Percentiles rank a stretch among this genome's conserved stretches.
Evolutionary conservation across 306 rosid genomes (phyloP).

Genomic region (Castanopsis chinensis): DNA sequence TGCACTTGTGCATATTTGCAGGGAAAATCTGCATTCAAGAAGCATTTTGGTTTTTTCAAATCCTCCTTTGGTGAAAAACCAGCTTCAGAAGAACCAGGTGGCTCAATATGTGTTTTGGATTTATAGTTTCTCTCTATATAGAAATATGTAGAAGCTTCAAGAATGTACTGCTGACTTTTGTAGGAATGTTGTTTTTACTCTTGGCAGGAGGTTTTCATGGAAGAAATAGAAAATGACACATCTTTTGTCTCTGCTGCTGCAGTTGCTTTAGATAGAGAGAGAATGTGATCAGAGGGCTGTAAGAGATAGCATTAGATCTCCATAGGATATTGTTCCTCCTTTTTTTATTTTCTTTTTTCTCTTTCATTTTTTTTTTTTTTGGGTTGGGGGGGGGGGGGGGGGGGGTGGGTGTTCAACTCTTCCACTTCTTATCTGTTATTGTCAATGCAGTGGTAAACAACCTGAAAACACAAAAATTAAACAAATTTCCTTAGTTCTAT

Average conservation of each 20-base stretch:
- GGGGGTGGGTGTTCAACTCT: not conserved
- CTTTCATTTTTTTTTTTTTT: not conserved
- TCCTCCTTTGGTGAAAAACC: slow-evolving; percentile 44
- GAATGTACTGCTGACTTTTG: slow-evolving; percentile 6
- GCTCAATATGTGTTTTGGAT: slow-evolving; percentile 1
- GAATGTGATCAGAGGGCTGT: slow-evolving; percentile 20
- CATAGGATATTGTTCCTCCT: slow-evolving; percentile 20
- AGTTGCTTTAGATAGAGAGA: slow-evolving; percentile 29
- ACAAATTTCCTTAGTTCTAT: slow-evolving; percentile 26
- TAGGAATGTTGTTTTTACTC: slow-evolving; percentile 13
- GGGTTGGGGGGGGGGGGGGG: no score
- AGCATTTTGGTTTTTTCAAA: slow-evolving; percentile 48
- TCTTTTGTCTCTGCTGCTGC: slow-evolving; percentile 28
- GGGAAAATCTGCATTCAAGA: slow-evolving; percentile 52
- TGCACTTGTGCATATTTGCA: slow-evolving; percentile 23
- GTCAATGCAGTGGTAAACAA: slow-evolving; percentile 66
- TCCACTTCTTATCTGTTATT: slow-evolving; percentile 27
- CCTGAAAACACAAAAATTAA: slow-evolving; percentile 32
- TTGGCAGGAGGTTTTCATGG: slow-evolving; percentile 44
- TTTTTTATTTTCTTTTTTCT: not conserved
- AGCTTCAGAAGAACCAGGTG: slow-evolving; percentile 62
- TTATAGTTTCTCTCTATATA: not conserved
- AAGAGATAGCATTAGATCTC: slow-evolving; percentile 36
- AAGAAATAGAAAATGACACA: slow-evolving; percentile 43
- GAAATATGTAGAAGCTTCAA: not conserved